Evolutionary conservation across 208 protist genomes (phyloP).

Genomic region (Sergeia podlipaevii): DNA sequence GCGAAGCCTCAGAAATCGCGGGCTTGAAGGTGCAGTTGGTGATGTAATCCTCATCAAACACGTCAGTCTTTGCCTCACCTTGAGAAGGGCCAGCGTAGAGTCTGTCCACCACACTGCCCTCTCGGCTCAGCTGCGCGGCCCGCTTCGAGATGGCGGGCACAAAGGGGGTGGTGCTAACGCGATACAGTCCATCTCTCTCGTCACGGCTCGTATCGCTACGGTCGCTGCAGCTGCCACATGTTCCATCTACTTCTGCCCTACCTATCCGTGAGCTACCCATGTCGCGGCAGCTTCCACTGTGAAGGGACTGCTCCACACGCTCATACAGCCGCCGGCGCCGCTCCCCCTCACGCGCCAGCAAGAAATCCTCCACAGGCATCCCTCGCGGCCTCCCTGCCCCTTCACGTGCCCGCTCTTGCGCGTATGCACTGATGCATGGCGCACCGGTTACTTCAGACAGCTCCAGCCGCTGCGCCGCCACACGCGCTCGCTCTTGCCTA

Average conservation of each 20-base stretch:
- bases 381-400: conserved; percentile 10
- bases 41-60: conserved; percentile 29
- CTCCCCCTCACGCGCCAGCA: conserved; percentile 46
- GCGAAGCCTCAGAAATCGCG: conserved; percentile 29
- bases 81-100: no score
- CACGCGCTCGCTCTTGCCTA: conserved; percentile 18
- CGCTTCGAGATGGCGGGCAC: conserved; percentile 38
- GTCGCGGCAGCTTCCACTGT: not conserved
- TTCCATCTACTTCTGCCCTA: not conserved
- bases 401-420: conserved; percentile 33
- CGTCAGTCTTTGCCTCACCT: no score
- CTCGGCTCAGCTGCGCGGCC: conserved; percentile 26
- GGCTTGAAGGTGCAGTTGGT: conserved; percentile 59
- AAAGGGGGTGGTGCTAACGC: conserved; percentile 8
- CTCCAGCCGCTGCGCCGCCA: conserved; percentile 28
- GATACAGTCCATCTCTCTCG: not conserved
- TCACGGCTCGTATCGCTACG: not conserved
- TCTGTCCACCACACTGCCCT: conserved; percentile 51
- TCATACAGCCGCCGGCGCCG: conserved; percentile 50
- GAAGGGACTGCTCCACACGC: conserved; percentile 19
- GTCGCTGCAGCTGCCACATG: not conserved
- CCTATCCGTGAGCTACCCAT: not conserved
- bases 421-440: conserved; percentile 56
- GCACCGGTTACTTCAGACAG: conserved; percentile 20
- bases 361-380: conserved; percentile 44